Base-by-base conservation (phyloP, 1,284 basidiomycete genomes). In the Boletus semigastroideus region DNA sequence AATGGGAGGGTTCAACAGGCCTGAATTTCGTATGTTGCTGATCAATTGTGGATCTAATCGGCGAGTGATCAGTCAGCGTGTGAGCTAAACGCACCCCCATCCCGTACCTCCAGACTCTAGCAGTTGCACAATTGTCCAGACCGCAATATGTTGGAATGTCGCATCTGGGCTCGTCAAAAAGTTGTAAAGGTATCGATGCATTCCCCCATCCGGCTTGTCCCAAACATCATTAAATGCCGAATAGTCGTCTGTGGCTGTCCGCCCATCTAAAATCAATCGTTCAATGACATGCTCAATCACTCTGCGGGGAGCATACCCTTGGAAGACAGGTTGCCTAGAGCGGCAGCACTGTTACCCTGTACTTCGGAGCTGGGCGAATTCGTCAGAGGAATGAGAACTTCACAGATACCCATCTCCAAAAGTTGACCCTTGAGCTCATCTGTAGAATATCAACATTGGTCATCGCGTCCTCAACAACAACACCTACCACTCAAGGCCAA, bases 91-190 rank as follows among this genome's bases (percentile, higher is more conserved):
- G 14, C 9, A 42, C 25, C 9, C 37, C 36, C n/a, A 33, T 11
- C 4, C 10, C 78, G 55, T 67, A 87, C 90, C 91, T 59, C 92
- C 91, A 27, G 93, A 94, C 71, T 99, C 97, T 27, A 99, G 80
- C 27, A 99, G 75, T 68, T 99, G 96, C 12, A 98, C 95, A 57
- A 98, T 95, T 1, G 96, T 98, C 94, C 94, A 98, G 39, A 99
- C 95, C 28, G 97, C 97, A 62, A 99, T 99, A 70, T 99, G 97
- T 72, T 98, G 96, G 87, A 99, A 99, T 0, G 97, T 99, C n/a
- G 93, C 91, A 69, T 99, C 97, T 16, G 91, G 78, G 64, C 90
- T 94, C 50, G 88, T 93, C 59, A 99, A 75, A 86, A 99, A 99
- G 43, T 93, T 86, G 65, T 94, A 89, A 40, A 99, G 79, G 72